Conservation (phyloP, 2,329 filamentous ascomycete genomes). For the Coniochaeta sp. region DNA sequence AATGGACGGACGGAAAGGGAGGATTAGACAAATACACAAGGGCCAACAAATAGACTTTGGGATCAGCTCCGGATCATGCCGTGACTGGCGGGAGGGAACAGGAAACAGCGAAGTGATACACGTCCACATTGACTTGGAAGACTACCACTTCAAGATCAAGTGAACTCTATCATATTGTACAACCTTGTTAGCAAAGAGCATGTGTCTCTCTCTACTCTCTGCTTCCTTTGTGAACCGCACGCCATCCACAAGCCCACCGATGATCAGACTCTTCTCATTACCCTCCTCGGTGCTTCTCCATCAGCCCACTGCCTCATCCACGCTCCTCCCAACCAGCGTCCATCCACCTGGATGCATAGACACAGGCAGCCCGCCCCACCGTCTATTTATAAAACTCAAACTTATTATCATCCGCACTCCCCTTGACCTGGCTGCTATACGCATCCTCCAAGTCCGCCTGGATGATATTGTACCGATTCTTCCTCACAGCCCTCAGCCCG, state of each 20-base stretch:
- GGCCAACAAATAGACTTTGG: not conserved
- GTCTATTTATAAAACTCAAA: slow-evolving; percentile 87
- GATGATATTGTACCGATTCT: slow-evolving; percentile 99
- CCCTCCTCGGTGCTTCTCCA: not conserved
- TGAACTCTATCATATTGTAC: slow-evolving; percentile 10
- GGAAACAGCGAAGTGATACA: not conserved
- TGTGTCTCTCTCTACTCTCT: not conserved
- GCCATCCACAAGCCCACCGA: not conserved
- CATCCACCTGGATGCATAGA: not conserved
- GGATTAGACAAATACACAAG: not conserved
- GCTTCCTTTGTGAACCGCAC: not conserved
- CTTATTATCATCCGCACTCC: slow-evolving; percentile 55
- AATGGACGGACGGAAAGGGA: not conserved
- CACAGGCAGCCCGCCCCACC: not conserved
- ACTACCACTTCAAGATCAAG: not conserved
- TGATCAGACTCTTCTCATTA: not conserved
- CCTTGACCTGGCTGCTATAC: slow-evolving; percentile 95
- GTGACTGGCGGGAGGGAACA: not conserved
- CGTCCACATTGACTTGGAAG: not conserved
- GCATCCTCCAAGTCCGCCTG: slow-evolving; percentile 95
- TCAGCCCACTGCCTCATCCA: not conserved
- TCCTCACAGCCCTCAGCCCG: slow-evolving; percentile 84
- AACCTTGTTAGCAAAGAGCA: slow-evolving; percentile 4
- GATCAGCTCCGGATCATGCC: not conserved
- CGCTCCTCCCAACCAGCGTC: not conserved